Conservation (phyloP, 2,329 filamentous ascomycete species). For the Mycosphaerella sp. region DNA sequence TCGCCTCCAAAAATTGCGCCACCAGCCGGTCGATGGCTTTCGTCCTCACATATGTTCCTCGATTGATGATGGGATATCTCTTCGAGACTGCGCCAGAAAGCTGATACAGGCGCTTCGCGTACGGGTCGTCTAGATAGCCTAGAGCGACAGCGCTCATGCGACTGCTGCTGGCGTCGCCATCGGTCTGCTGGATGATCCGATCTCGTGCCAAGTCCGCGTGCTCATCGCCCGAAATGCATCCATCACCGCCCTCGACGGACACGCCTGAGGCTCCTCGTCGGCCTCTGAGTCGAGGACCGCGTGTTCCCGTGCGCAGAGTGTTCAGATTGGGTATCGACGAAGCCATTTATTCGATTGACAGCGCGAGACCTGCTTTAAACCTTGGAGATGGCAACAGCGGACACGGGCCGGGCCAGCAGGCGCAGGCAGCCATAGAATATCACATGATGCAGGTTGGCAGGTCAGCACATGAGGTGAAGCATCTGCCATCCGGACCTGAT, state of each 20-base stretch:
- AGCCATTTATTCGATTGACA: slow-evolving; percentile 22
- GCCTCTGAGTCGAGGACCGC: slow-evolving; percentile 43
- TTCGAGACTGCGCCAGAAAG: slow-evolving; percentile 47
- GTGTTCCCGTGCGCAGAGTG: slow-evolving; percentile 50
- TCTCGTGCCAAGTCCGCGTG: slow-evolving; percentile 51
- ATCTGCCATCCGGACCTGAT: no score
- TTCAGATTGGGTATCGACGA: slow-evolving; percentile 67
- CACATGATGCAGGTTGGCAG: no score
- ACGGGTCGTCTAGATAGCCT: slow-evolving; percentile 79
- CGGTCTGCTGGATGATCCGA: slow-evolving; percentile 75
- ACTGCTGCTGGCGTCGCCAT: slow-evolving; percentile 84
- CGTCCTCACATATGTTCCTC: slow-evolving; percentile 92
- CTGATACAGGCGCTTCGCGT: slow-evolving; percentile 63
- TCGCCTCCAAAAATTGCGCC: slow-evolving; percentile 55
- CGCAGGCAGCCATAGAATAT: no score
- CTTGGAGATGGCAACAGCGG: background rate
- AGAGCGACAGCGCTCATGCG: slow-evolving; percentile 79
- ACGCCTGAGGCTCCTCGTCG: slow-evolving; percentile 38
- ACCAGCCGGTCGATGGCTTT: slow-evolving; percentile 75
- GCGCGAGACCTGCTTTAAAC: background rate
- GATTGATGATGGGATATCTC: slow-evolving; percentile 85
- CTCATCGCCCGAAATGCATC: slow-evolving; percentile 13
- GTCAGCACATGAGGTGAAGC: no score
- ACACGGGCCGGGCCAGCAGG: no score
- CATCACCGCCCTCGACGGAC: slow-evolving; percentile 40